These are phyloP conservation scores for Termitomyces sp. DNA, from an alignment of 768 basidiomycete species.

Conservation along the genomic window DNA sequence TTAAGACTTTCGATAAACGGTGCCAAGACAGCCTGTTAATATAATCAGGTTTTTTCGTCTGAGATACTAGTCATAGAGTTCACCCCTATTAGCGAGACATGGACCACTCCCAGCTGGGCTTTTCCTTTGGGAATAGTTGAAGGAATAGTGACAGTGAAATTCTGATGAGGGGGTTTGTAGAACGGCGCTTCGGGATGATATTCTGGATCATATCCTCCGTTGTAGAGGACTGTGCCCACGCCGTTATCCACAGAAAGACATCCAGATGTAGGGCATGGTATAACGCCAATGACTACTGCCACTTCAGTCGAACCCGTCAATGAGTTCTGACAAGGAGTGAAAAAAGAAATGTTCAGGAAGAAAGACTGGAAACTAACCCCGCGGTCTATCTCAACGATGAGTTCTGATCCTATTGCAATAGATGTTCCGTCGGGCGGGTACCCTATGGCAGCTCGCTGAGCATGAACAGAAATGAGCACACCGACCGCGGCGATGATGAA, in stretches of 20 bases:
- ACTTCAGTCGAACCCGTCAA: conserved; percentile 39
- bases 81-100: conserved; percentile 38
- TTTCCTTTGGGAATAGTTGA: conserved; percentile 19
- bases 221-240: conserved; percentile 44
- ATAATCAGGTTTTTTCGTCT: background rate
- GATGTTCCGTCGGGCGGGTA: conserved; percentile 31
- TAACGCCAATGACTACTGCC: conserved; percentile 41
- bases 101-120: conserved; percentile 33
- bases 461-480: conserved; percentile 31
- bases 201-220: conserved; percentile 39
- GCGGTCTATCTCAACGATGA: conserved; percentile 44
- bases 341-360: background rate
- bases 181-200: conserved; percentile 16
- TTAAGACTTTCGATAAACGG: conserved; percentile 31
- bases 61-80: conserved; percentile 16
- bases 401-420: conserved; percentile 31
- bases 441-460: conserved; percentile 39
- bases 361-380: conserved; percentile 33
- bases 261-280: conserved; percentile 26
- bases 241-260: conserved; percentile 21
- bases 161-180: conserved; percentile 35
- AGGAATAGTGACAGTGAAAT: conserved; percentile 42
- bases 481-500: background rate
- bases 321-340: conserved; percentile 23
- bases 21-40: conserved; percentile 25